Base-by-base conservation (phyloP, 345 rosid species). In the Pugionium cornutum region DNA sequence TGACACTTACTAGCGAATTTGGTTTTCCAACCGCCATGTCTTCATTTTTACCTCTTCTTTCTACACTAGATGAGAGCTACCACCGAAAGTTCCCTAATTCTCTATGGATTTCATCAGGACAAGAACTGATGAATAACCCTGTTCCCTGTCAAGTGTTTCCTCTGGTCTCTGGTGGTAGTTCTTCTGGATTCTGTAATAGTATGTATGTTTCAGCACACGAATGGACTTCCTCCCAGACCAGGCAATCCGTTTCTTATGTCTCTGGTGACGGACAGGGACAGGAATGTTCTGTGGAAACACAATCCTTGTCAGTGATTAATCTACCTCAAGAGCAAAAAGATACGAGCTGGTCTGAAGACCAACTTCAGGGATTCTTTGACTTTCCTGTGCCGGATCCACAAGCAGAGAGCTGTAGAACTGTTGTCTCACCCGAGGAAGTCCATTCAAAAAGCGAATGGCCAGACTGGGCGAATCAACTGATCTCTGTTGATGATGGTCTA, bases 391-490 rank as follows among this genome's bases (percentile, higher is more conserved):
- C 65, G 60, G 80, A 75, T 69, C 75, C 68, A 65, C 82, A 62
- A 61, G 74, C 68, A 53, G 90, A 72, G 68, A 73, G 80, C 66
- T 78, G 70, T 46, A 64, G 67, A 44, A 78, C 77, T 68, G 74
- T 67, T 56, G 58, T 79, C 67, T 51, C 57, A 39, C 69, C 83
- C 25, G 82, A 75, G 53, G 80, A 77, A 58, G 77, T 78, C 39
- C 49, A 68, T 30, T 78, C 69, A 71, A 76, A 79, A 74, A 58
- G 58, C 31, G 81, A 85, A 52, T 87, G 85, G 94, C 78, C 73
- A 44, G 86, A 85, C 51, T 87, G 89, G 92, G 84, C 89, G 0
- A 82, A 87, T 76, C 83, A 77, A 54, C 68, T 84, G 72, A 82
- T 87, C 33, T 77, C 88, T 64, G 86, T 74, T 55, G 88, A 79